Percentiles rank a stretch among this genome's conserved stretches.
Evolutionary conservation across 331 rosid genomes (phyloP).

Genomic region (Arachis monticola): DNA sequence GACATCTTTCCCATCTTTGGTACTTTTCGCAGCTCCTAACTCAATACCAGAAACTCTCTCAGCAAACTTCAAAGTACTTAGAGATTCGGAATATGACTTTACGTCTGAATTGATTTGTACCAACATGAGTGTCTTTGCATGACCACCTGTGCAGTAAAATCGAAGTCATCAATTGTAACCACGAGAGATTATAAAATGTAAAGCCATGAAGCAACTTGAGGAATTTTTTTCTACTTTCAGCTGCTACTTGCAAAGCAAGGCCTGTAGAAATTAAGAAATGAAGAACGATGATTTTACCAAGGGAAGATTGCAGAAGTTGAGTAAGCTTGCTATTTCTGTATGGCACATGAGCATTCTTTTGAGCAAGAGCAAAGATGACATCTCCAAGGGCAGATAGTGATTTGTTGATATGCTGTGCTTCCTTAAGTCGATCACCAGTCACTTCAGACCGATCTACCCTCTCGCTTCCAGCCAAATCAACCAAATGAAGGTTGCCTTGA

Average conservation of each 20-base stretch:
- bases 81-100: constrained; percentile 69
- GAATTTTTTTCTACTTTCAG: background rate
- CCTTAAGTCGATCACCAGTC: constrained; percentile 82
- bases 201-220: constrained; percentile 18
- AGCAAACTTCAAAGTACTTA: constrained; percentile 90
- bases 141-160: constrained; percentile 72
- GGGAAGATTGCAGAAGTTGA: constrained; percentile 87
- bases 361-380: constrained; percentile 86
- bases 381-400: constrained; percentile 94
- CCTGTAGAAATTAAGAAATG: constrained; percentile 2
- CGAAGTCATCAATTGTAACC: constrained; percentile 21
- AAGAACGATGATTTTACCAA: constrained; percentile 55
- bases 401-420: constrained; percentile 93
- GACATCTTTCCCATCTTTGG: constrained; percentile 81
- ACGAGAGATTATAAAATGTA: background rate
- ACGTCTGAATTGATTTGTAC: constrained; percentile 84
- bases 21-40: constrained; percentile 80
- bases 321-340: constrained; percentile 99
- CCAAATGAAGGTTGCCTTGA: constrained; percentile 83
- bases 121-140: constrained; percentile 93
- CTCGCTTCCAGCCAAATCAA: constrained; percentile 99
- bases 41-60: constrained; percentile 95
- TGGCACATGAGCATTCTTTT: constrained; percentile 82
- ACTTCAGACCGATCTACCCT: constrained; percentile 92
- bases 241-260: background rate